Evolutionary conservation across 2,329 filamentous ascomycete species (phyloP), one percentile per base, ranked within the genome.

Genomic region (Trichoderma polysporum): DNA sequence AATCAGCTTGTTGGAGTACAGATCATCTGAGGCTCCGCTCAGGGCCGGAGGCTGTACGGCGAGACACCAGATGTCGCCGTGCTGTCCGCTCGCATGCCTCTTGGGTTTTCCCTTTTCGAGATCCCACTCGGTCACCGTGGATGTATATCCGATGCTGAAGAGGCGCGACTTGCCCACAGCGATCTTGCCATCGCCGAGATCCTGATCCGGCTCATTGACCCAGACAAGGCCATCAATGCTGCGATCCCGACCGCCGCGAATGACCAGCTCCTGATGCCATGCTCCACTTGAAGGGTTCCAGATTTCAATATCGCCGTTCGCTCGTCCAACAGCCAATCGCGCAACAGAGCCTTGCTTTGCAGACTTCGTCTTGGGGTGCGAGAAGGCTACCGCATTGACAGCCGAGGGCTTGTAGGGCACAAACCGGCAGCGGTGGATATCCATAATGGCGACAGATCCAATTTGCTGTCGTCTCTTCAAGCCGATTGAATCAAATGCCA

Each of bases 11-110:
- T 78, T 80, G 41, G 79, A 77, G 64, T 73, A 74, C 59, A 79
- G 75, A 80, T 81, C 59, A 25, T 77, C 76, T 13, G 65, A 45
- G 12, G 73, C 71, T 59, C 74, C 74, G 33, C 76, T 76, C 47
- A 66, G 45, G 31, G 71, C 70, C 2, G 69, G 82, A 3, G 94
- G 95, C 79, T 97, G 94, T 15, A 90, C 91, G 67, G 92, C 92
- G 73, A 99, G 86, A 79, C 94, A 98, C 95, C 95, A 99, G 69
- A 98, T 94, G 75, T 97, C 94, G 71, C 93, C 94, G 78, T 97
- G 93, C 78, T 96, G 96, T 53, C 94, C 95, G 73, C 91, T 93
- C 19, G 92, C 93, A 78, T 96, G 91, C 68, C 91, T 88, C 79
- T 90, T 86, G 12, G 93, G 91, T 66, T 87, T 84, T 15, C 92